phyloP scores from a whole-genome alignment of 176 grass and related monocot genomes.

The Carex littledalei region DNA sequence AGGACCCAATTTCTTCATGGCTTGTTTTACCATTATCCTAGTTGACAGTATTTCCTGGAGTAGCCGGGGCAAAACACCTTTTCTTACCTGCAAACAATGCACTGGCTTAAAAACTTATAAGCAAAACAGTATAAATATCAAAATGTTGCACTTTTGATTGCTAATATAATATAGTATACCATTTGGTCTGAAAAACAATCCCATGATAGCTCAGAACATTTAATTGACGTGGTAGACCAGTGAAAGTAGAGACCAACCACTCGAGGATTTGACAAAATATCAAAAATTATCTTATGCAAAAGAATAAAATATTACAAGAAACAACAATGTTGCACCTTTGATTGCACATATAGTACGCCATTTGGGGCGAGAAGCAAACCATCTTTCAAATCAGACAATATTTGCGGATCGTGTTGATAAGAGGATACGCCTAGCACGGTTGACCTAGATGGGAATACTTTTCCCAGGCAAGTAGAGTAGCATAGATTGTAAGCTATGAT shows the following conservation, averaged over 20 bases:
- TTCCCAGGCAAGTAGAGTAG: constrained; percentile 93
- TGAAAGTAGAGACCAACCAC: not conserved
- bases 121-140: not conserved
- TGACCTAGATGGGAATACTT: constrained; percentile 82
- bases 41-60: constrained; percentile 90
- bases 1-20: constrained; percentile 76
- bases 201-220: not conserved
- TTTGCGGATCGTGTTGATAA: constrained; percentile 51
- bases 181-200: constrained; percentile 47
- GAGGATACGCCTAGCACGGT: constrained; percentile 82
- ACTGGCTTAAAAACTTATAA: constrained; percentile 5
- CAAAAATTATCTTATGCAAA: not conserved
- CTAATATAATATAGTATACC: constrained; percentile 72
- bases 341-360: constrained; percentile 73
- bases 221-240: not conserved
- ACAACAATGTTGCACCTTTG: constrained; percentile 51
- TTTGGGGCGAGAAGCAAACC: constrained; percentile 74
- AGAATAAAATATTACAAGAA: constrained; percentile 1
- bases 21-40: constrained; percentile 91
- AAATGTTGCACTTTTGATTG: constrained; percentile 54
- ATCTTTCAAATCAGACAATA: constrained; percentile 55
- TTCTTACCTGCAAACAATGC: constrained; percentile 55
- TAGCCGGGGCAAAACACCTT: constrained; percentile 81
- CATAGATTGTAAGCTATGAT: constrained; percentile 98
- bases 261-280: constrained; percentile 23